Evolutionary conservation across 176 grass and related monocot genomes (phyloP).

Genomic region (Phoenix dactylifera): DNA sequence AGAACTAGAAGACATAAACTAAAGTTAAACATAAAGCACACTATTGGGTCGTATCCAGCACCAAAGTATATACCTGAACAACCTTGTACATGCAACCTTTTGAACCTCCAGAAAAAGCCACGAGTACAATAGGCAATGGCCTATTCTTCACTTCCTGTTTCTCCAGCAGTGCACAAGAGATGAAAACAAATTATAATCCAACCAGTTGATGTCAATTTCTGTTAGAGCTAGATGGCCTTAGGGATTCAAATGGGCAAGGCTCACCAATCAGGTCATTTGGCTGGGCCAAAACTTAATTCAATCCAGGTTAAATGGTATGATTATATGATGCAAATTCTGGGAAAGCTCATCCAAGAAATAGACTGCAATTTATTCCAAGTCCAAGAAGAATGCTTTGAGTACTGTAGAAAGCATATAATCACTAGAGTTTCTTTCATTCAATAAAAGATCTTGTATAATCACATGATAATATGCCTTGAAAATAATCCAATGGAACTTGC

Average conservation of each 20-base stretch:
- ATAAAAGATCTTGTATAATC: slow-evolving; percentile 1
- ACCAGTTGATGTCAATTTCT: neutral
- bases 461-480: neutral
- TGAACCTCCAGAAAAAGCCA: slow-evolving; percentile 77
- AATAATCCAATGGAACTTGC: slow-evolving; percentile 8
- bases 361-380: too few species aligned
- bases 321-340: too few species aligned
- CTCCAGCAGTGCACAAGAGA: slow-evolving; percentile 14
- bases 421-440: too few species aligned
- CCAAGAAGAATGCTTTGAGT: too few species aligned
- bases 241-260: too few species aligned
- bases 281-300: too few species aligned
- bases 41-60: neutral
- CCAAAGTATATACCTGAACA: slow-evolving; percentile 51
- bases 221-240: neutral
- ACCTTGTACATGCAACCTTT: slow-evolving; percentile 80
- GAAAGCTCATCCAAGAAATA: too few species aligned
- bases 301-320: too few species aligned
- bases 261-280: too few species aligned
- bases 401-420: too few species aligned
- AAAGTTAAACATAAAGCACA: too few species aligned
- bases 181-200: neutral
- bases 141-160: slow-evolving; percentile 71
- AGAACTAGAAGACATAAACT: neutral
- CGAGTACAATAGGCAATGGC: slow-evolving; percentile 54